These are phyloP conservation scores for Penicillium lagena DNA, from an alignment of 495 filamentous ascomycete genomes.

Conservation along the genomic window DNA sequence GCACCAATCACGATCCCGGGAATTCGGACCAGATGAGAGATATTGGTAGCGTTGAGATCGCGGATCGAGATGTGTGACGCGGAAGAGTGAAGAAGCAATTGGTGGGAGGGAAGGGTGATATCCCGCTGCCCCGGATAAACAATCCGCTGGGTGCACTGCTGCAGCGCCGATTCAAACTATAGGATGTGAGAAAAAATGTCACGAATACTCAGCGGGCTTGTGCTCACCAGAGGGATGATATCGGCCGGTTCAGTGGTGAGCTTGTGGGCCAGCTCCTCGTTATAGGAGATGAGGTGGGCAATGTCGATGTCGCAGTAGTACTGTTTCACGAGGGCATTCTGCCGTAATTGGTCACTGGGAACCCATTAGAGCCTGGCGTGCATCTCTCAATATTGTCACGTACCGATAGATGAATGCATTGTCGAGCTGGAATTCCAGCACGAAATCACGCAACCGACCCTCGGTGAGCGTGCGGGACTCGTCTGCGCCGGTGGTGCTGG, in stretches of 20 bases:
- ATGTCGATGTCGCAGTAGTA: slow-evolving; percentile 98
- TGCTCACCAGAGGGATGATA: slow-evolving; percentile 78
- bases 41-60: slow-evolving; percentile 84
- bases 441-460: slow-evolving; percentile 62
- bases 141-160: slow-evolving; percentile 86
- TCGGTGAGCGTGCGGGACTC: slow-evolving; percentile 51
- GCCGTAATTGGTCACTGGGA: slow-evolving; percentile 83
- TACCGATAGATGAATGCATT: slow-evolving; percentile 95
- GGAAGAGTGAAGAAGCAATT: slow-evolving; percentile 89
- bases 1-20: slow-evolving; percentile 98
- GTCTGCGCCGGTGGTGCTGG: slow-evolving; percentile 56
- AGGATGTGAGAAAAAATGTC: slow-evolving; percentile 3
- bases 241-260: slow-evolving; percentile 87
- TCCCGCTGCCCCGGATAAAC: slow-evolving; percentile 71
- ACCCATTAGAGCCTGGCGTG: slow-evolving; percentile 7
- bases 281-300: slow-evolving; percentile 91
- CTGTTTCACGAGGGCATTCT: slow-evolving; percentile 91
- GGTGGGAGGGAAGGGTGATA: slow-evolving; percentile 72
- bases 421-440: slow-evolving; percentile 91
- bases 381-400: not conserved
- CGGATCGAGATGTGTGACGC: slow-evolving; percentile 90
- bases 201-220: not conserved
- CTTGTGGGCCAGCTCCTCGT: slow-evolving; percentile 90
- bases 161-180: slow-evolving; percentile 87
- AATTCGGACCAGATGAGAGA: slow-evolving; percentile 91